A percentile compares a stretch with the other conserved stretches of the same genome.
phyloP scores from a whole-genome alignment of 1,139 yeast genomes.

The Pichia sp. region DNA sequence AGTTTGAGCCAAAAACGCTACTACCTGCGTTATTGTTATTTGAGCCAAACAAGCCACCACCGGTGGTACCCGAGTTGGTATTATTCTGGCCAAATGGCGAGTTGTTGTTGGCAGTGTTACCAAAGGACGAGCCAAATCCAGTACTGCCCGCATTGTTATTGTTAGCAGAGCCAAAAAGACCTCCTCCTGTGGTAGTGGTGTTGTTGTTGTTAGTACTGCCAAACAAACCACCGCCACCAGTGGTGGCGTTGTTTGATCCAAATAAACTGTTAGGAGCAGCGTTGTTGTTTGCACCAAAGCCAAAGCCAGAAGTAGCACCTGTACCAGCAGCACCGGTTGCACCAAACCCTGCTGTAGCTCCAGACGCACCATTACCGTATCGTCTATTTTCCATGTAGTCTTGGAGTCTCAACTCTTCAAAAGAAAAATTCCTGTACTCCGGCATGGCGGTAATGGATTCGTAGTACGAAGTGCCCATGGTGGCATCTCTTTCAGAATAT shows the following conservation, averaged over 20 bases:
- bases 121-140: not conserved
- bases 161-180: constrained; percentile 11
- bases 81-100: constrained; percentile 29
- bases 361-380: constrained; percentile 39
- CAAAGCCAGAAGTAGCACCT: constrained; percentile 10
- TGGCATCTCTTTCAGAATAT: constrained; percentile 67
- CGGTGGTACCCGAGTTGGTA: constrained; percentile 16
- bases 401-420: constrained; percentile 83
- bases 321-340: not conserved
- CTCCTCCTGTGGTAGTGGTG: constrained; percentile 18
- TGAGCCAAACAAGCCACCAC: constrained; percentile 50
- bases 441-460: constrained; percentile 87
- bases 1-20: constrained; percentile 40
- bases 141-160: constrained; percentile 11
- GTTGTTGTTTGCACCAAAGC: constrained; percentile 17
- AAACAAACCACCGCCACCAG: constrained; percentile 13
- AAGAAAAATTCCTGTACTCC: constrained; percentile 73
- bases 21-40: constrained; percentile 29
- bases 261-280: constrained; percentile 13
- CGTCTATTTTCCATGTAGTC: constrained; percentile 79
- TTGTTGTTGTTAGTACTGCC: constrained; percentile 25
- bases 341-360: constrained; percentile 22
- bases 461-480: constrained; percentile 53
- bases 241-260: constrained; percentile 13
- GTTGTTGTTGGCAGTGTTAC: constrained; percentile 7